Base-by-base conservation (phyloP, 805 yeast genomes). In the Candida incommunis region DNA sequence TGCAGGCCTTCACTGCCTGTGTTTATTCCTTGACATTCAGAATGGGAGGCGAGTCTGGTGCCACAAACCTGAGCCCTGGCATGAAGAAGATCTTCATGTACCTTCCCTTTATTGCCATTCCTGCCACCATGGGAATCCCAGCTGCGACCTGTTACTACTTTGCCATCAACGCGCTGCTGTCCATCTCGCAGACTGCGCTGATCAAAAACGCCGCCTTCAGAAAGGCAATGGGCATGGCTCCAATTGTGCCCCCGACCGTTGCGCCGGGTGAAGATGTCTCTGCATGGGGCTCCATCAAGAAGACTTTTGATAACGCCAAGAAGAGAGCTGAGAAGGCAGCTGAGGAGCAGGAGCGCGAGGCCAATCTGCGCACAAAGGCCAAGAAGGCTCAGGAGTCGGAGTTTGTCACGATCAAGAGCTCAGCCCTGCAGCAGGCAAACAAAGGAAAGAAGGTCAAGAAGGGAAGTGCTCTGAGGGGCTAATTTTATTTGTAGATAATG, bases 41-140 rank as follows among this genome's bases (percentile, higher is more conserved):
- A 60, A 66, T 78, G 41, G 97, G 96, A 49, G 96, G 96, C 53
- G 96, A 90, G 60, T 82, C 92, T 11, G 96, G 95, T 43, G 80
- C 83, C 27, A 76, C 72, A 44, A 72, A 70, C 44, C 69, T 82
- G 64, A 67, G 75, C 48, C 82, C 85, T 1, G 71, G 71, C 37
- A 71, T 80, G 76, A 76, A 75, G 64, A 80, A 78, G 55, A 61
- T 82, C 21, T 74, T 90, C 68, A 76, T 80, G 34, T 69, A 73
- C 40, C 62, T 86, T 54, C 97, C 97, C 15, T 70, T 87, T 51
- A 66, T 80, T 24, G 86, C 96, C 2, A 80, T 90, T 49, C 78
- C 88, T n/a, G 76, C 90, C 53, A 90, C 96, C 3, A 83, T 82
- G 82, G 73, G 79, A 44, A 72, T 90, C 57, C 80, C 95, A 1